Evolutionary conservation across 2,329 filamentous ascomycete genomes (phyloP).

Genomic region (Alternaria gansuensis): DNA sequence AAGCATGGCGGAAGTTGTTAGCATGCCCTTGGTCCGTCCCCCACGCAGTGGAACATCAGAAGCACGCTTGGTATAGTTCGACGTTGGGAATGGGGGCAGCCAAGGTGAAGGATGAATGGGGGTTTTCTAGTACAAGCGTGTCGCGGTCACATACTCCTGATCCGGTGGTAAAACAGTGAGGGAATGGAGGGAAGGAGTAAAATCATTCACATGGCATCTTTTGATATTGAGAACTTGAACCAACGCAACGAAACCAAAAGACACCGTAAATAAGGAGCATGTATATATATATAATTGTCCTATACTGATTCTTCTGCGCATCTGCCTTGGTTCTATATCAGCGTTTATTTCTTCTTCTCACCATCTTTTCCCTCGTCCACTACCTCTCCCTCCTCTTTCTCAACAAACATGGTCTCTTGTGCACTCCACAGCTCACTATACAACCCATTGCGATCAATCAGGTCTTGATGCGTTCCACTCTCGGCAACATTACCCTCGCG

Average conservation of each 20-base stretch:
- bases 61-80: conserved; percentile 6
- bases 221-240: not conserved
- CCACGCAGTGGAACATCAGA: conserved; percentile 8
- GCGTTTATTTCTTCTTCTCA: conserved; percentile 2
- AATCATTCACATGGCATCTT: not conserved
- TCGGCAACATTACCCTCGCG: conserved; percentile 86
- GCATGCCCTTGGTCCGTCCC: not conserved
- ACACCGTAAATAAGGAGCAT: not conserved
- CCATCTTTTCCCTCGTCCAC: not conserved
- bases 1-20: not conserved
- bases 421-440: conserved; percentile 91
- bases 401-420: conserved; percentile 50
- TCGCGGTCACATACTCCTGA: conserved; percentile 4
- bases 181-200: not conserved
- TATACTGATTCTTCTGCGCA: too few relatives aligned
- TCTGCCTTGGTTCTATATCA: not conserved
- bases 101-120: conserved; percentile 10
- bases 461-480: conserved; percentile 82
- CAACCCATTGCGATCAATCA: conserved; percentile 80
- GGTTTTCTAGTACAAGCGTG: conserved; percentile 6
- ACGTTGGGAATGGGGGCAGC: not conserved
- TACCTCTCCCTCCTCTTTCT: conserved; percentile 19
- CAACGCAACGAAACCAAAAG: too few relatives aligned
- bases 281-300: not conserved
- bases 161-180: not conserved